Conservation (phyloP, 805 yeast species). For the Starmera caribaea region DNA sequence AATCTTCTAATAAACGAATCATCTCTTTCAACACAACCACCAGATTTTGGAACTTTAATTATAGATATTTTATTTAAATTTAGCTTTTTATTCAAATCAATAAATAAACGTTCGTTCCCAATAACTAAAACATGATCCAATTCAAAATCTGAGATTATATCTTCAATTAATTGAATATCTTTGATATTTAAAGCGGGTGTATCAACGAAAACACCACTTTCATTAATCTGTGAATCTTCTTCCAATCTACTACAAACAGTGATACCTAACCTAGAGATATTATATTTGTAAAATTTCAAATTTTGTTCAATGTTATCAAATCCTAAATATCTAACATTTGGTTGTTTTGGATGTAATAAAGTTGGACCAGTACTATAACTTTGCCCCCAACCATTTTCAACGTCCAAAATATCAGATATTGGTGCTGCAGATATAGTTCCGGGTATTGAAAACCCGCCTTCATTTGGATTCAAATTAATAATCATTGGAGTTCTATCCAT, state of each 20-base stretch:
- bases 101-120: slow-evolving; percentile 64
- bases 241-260: slow-evolving; percentile 33
- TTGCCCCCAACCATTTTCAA: slow-evolving; percentile 73
- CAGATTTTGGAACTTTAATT: slow-evolving; percentile 58
- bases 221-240: slow-evolving; percentile 34
- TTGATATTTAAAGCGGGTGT: slow-evolving; percentile 55
- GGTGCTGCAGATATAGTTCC: slow-evolving; percentile 83
- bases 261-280: slow-evolving; percentile 21
- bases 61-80: slow-evolving; percentile 22
- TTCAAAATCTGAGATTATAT: slow-evolving; percentile 48
- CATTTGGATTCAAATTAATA: slow-evolving; percentile 71
- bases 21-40: slow-evolving; percentile 71
- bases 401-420: slow-evolving; percentile 69
- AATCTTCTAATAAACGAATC: slow-evolving; percentile 56
- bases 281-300: slow-evolving; percentile 17
- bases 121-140: slow-evolving; percentile 53
- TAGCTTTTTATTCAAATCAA: slow-evolving; percentile 50
- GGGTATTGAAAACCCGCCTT: slow-evolving; percentile 66
- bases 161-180: slow-evolving; percentile 42
- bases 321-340: slow-evolving; percentile 77
- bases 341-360: slow-evolving; percentile 76
- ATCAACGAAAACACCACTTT: slow-evolving; percentile 61
- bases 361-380: slow-evolving; percentile 70
- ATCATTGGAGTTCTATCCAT: slow-evolving; percentile 58
- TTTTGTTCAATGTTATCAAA: slow-evolving; percentile 51